phyloP scores from a whole-genome alignment of 768 basidiomycete genomes.

The Podaxis pistillaris region DNA sequence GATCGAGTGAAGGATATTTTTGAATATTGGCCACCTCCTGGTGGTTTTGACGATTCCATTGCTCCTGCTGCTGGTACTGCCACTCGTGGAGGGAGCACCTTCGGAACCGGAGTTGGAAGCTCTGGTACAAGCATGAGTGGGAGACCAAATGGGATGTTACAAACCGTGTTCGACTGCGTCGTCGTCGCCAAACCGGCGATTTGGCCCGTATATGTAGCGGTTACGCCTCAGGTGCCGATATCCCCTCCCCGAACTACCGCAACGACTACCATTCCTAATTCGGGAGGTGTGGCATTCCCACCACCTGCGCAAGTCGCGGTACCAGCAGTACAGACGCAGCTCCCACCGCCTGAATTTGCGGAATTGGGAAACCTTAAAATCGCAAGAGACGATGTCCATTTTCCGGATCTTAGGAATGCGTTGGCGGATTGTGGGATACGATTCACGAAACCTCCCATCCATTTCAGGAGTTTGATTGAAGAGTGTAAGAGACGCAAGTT shows the following conservation, averaged over 20 bases:
- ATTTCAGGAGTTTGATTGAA: constrained; percentile 7
- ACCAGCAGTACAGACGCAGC: not conserved
- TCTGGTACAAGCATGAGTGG: constrained; percentile 32
- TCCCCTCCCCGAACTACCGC: not conserved
- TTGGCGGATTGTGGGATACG: constrained; percentile 5
- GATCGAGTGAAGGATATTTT: constrained; percentile 30
- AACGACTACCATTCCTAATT: not conserved
- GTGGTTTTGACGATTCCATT: not conserved
- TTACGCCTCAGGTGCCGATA: not conserved
- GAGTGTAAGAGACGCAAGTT: not conserved
- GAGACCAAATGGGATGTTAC: constrained; percentile 28
- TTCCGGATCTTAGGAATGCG: constrained; percentile 3
- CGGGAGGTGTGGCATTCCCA: not conserved
- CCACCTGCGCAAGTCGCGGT: not conserved
- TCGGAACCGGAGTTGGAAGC: too few relatives aligned
- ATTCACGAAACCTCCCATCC: constrained; percentile 7
- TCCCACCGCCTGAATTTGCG: not conserved
- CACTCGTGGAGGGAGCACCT: not conserved
- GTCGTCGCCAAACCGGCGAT: constrained; percentile 21
- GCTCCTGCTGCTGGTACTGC: constrained; percentile 16
- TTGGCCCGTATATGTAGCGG: constrained; percentile 31
- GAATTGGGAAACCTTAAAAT: constrained; percentile 6
- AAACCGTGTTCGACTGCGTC: constrained; percentile 27
- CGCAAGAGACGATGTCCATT: constrained; percentile 1
- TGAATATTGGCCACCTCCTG: constrained; percentile 37